Conservation (phyloP, 1,284 basidiomycete species). For the Ustilago nuda region DNA sequence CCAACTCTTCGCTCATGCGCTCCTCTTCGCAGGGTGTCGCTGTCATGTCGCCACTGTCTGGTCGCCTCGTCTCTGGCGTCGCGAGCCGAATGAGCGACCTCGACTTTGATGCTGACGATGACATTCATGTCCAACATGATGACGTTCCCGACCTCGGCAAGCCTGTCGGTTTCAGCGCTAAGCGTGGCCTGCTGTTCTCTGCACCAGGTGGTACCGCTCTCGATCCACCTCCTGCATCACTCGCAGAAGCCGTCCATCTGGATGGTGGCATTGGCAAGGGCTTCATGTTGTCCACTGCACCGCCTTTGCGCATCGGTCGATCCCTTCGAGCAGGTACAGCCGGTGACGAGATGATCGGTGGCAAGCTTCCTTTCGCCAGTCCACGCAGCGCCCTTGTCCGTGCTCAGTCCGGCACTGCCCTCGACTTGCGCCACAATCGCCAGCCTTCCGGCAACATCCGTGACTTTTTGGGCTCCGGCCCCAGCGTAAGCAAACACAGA, state of each 20-base stretch:
- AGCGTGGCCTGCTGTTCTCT: conserved; percentile 51
- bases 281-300: conserved; percentile 21
- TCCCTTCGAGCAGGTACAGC: conserved; percentile 25
- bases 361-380: conserved; percentile 46
- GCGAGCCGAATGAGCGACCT: conserved; percentile 46
- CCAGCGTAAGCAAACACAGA: conserved; percentile 29
- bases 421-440: conserved; percentile 28
- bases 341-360: conserved; percentile 47
- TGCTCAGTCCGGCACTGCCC: conserved; percentile 37
- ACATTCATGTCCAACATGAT: conserved; percentile 31
- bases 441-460: conserved; percentile 48
- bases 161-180: conserved; percentile 39
- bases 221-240: conserved; percentile 47
- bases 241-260: conserved; percentile 33
- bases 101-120: conserved; percentile 51
- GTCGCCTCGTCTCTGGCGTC: conserved; percentile 37
- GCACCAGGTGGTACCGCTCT: conserved; percentile 26
- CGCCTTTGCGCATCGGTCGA: conserved; percentile 31
- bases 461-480: conserved; percentile 27
- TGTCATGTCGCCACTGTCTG: conserved; percentile 52
- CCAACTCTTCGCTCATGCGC: conserved; percentile 43
- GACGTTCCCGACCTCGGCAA: conserved; percentile 16
- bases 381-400: conserved; percentile 51
- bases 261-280: conserved; percentile 27
- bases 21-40: conserved; percentile 39